phyloP scores from a whole-genome alignment of 2,329 filamentous ascomycete genomes.

The Arthrobotrys iridis region DNA sequence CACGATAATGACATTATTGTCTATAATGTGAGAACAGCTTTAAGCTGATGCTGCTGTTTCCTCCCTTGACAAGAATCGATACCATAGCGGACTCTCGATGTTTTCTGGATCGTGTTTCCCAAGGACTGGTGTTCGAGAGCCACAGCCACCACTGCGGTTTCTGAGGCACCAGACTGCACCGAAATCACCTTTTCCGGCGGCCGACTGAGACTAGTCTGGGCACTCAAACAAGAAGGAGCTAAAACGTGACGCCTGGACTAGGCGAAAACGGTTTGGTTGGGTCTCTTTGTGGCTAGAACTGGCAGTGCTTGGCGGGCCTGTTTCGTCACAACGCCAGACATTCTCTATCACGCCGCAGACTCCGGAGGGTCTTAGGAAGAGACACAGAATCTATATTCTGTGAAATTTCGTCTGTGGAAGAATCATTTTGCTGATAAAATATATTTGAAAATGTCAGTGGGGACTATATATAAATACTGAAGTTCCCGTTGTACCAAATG shows the following conservation, averaged over 20 bases:
- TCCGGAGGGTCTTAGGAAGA: constrained; percentile 6
- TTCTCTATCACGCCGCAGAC: constrained; percentile 7
- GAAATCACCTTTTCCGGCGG: not conserved
- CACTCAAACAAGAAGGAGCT: too few species aligned
- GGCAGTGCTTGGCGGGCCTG: not conserved
- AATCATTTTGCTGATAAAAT: too few species aligned
- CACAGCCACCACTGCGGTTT: constrained; percentile 8
- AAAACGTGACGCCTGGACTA: too few species aligned
- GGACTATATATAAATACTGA: not conserved
- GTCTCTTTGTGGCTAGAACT: constrained; percentile 1
- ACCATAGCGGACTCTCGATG: too few species aligned
- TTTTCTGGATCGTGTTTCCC: not conserved
- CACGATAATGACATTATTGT: not conserved
- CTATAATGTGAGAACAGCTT: not conserved
- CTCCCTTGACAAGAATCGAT: not conserved
- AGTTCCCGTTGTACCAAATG: not conserved
- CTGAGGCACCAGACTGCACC: not conserved
- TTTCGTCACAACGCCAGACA: constrained; percentile 10
- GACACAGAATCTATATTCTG: not conserved
- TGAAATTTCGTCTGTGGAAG: not conserved
- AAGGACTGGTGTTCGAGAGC: not conserved
- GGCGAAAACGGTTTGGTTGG: constrained; percentile 9
- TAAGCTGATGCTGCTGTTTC: not conserved
- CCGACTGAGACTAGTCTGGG: not conserved
- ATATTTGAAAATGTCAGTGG: too few species aligned